phyloP scores from a whole-genome alignment of 2,329 filamentous ascomycete genomes.

The Fusarium neocosmosporiellum region DNA sequence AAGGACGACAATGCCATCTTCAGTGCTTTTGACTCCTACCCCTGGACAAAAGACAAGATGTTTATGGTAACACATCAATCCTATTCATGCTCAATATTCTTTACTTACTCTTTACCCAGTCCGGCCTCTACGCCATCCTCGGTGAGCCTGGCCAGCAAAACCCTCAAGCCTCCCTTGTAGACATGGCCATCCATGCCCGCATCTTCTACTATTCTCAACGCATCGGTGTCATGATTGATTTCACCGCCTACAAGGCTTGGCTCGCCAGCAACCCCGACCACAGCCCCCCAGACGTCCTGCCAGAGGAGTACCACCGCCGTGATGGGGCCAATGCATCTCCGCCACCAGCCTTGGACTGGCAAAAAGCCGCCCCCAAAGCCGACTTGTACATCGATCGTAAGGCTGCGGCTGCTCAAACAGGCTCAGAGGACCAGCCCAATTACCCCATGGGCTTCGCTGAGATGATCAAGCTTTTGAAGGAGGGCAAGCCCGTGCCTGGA shows the following conservation, averaged over 20 bases:
- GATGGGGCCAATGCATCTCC: constrained; percentile 17
- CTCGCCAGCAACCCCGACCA: constrained; percentile 53
- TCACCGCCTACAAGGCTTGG: constrained; percentile 75
- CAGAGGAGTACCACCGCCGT: constrained; percentile 45
- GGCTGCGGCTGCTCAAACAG: constrained; percentile 30
- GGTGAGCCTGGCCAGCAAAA: constrained; percentile 59
- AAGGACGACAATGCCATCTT: constrained; percentile 60
- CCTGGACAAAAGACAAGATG: constrained; percentile 74
- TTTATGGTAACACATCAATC: constrained; percentile 66
- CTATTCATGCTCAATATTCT: neutral
- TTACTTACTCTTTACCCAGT: constrained; percentile 47
- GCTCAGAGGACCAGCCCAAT: constrained; percentile 63
- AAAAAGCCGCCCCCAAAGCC: constrained; percentile 60
- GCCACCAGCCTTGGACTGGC: constrained; percentile 55
- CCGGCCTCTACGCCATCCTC: constrained; percentile 73
- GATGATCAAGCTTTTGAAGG: constrained; percentile 86
- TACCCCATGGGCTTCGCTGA: constrained; percentile 88
- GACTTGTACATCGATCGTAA: constrained; percentile 59
- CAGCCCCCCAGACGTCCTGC: constrained; percentile 50
- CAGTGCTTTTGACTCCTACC: constrained; percentile 72
- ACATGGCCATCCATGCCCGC: constrained; percentile 74
- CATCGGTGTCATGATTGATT: constrained; percentile 68
- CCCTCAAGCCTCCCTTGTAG: constrained; percentile 62
- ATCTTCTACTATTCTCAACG: constrained; percentile 72
- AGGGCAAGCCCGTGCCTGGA: constrained; percentile 84